phyloP scores from a whole-genome alignment of 768 basidiomycete genomes.

The Suillus lakei region DNA sequence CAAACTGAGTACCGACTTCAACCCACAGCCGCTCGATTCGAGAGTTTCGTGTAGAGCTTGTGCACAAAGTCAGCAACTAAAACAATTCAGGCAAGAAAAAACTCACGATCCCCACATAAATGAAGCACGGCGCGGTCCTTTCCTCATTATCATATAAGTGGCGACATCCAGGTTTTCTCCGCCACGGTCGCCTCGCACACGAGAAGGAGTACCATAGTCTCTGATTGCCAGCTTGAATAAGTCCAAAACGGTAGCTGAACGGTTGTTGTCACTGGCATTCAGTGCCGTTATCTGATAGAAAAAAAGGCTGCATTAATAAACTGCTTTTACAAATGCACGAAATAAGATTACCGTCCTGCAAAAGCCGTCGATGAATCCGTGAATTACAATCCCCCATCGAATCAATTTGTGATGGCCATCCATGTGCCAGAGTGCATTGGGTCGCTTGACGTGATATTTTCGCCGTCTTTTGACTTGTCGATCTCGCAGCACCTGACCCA shows the following conservation, averaged over 20 bases:
- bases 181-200: conserved; percentile 30
- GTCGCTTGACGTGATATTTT: not conserved
- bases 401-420: not conserved
- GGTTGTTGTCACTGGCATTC: conserved; percentile 30
- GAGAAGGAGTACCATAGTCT: conserved; percentile 24
- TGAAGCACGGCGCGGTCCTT: conserved; percentile 22
- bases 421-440: not conserved
- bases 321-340: not conserved
- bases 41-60: conserved; percentile 46
- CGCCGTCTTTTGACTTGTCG: not conserved
- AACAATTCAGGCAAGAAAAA: not conserved
- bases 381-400: not conserved
- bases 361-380: conserved; percentile 1
- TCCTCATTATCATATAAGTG: conserved; percentile 27
- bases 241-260: conserved; percentile 25
- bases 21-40: conserved; percentile 51
- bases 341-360: not conserved
- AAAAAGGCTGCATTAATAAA: conserved; percentile 11
- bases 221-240: conserved; percentile 24
- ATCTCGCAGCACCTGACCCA: not conserved
- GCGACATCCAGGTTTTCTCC: conserved; percentile 35
- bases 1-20: conserved; percentile 45
- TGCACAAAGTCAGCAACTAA: not conserved
- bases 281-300: conserved; percentile 33
- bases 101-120: conserved; percentile 38